Evolutionary conservation across 768 basidiomycete species (phyloP), one percentile per base, ranked within the genome.

Genomic region (Collybiopsis luxurians): DNA sequence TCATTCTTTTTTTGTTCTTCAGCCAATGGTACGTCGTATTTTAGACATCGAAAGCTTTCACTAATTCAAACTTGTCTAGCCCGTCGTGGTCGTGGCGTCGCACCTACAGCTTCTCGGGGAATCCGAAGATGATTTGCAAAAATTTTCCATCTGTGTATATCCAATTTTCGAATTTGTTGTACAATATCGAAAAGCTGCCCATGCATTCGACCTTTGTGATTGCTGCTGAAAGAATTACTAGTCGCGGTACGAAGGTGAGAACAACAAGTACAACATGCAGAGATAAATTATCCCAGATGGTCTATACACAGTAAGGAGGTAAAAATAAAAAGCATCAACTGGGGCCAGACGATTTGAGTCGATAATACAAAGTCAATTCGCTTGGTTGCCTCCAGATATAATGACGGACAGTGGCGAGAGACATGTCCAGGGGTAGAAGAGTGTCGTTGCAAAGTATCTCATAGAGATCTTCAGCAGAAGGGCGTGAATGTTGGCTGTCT

Each of bases 361-460:
- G 81, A 68, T 94, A 94, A 67, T 89, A 77, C 84, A 94, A 83
- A 53, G 79, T 79, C 55, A 94, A 71, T 69, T 93, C 92, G 5
- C 76, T 75, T 17, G 80, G 72, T 61, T 89, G 87, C 63, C 83
- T 85, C 93, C 92, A 97, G 21, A 94, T 82, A 63, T 84, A 97
- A 69, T 95, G 93, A 59, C 92, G 85, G 57, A 95, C 87, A 17
- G 90, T 89, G 3, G 91, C 95, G 34, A 99, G 79, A 4, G 91
- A 95, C 86, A 96, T 94, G 61, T 87, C 85, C 26, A 89, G 75
- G 23, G 95, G 89, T 31, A 98, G 76, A 15, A 90, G 74, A n/a
- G 80, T 75, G 59, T 92, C 90, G 62, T 92, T 92, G 71, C 95
- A 97, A 26, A 97, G 68, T 43, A 98, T 84, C 72, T 98, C 95